Percentiles rank a stretch among this genome's conserved stretches.
Evolutionary conservation across 2,329 filamentous ascomycete genomes (phyloP).

Genomic region (Pezicula neosporulosa): DNA sequence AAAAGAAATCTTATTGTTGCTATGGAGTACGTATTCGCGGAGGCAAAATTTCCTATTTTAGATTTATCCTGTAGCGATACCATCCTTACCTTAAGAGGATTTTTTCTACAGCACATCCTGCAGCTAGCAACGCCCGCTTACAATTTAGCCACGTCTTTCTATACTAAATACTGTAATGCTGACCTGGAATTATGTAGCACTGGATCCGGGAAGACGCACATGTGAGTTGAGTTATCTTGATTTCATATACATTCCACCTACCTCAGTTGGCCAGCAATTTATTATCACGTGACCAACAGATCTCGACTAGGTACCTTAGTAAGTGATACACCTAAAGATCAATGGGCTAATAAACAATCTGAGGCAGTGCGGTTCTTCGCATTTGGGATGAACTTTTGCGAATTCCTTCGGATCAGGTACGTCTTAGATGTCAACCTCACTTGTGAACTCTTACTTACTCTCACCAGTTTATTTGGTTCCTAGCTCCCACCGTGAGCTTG

Average conservation of each 20-base stretch:
- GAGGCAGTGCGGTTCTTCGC: conserved; percentile 60
- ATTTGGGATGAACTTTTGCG: conserved; percentile 62
- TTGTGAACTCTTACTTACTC: neutral
- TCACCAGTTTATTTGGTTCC: conserved; percentile 63
- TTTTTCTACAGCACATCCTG: neutral
- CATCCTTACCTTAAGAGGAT: too few species aligned
- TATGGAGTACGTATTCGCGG: conserved; percentile 35
- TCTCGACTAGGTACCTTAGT: neutral
- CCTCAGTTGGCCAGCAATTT: neutral
- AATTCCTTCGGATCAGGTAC: conserved; percentile 50
- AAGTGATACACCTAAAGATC: too few species aligned
- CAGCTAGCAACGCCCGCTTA: too few species aligned
- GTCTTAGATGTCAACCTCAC: neutral
- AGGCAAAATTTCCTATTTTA: neutral
- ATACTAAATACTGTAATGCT: too few species aligned
- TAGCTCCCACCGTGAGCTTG: conserved; percentile 66
- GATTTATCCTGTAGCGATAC: neutral
- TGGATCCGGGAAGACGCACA: conserved; percentile 73
- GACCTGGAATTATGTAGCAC: conserved; percentile 35
- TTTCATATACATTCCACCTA: neutral
- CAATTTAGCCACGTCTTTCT: too few species aligned
- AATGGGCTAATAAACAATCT: neutral
- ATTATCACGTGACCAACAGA: neutral
- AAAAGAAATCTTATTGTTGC: conserved; percentile 68
- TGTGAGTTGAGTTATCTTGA: conserved; percentile 51